Evolutionary conservation across 2,329 filamentous ascomycete genomes (phyloP), one percentile per base, ranked within the genome.

Genomic region (Ophiocordyceps camponoti-floridani): DNA sequence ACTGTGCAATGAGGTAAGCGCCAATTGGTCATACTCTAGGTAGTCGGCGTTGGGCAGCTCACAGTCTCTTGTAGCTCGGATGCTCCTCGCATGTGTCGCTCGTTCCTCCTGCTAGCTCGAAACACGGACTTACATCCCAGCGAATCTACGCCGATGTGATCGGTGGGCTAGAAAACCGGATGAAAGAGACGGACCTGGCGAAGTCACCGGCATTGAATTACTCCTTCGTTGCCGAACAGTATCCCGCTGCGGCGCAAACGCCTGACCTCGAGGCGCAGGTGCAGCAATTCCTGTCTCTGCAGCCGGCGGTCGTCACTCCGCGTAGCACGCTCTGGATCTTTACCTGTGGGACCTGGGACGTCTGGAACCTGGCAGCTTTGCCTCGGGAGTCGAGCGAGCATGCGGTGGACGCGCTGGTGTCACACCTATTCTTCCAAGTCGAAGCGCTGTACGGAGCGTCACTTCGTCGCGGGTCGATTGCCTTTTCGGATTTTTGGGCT

Each of bases 321-420:
- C 58, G 58, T n/a, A 66, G 73, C 47, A 73, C 71, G 0, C 51
- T 74, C 13, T 74, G 67, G 66, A 57, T 74, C 13, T 69, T 75
- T 45, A 66, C 61, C 10, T 64, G 73, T 45, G 71, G 71, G n/a
- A 65, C 65, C 28, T 73, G 70, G 70, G 71, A 75, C 46, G 55
- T 73, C 43, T 75, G 69, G 69, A 65, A 67, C 11, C 54, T 74
- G 16, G 63, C 71, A 1, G 60, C 68, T 2, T 52, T 73, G 16
- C 70, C 71, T 1, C 56, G 62, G 10, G 52, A 56, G 9, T 50
- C 58, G 1, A 64, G 65, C 10, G 59, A 62, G 30, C 50, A 54
- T 1, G 46, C 63, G 1, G 47, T 72, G 9, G 62, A 62, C 35
- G 50, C 54, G 4, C 57, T 67, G 28, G 53, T 63, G 4, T 50